Base-by-base conservation (phyloP, 768 basidiomycete genomes). In the Mycena indigotica region DNA sequence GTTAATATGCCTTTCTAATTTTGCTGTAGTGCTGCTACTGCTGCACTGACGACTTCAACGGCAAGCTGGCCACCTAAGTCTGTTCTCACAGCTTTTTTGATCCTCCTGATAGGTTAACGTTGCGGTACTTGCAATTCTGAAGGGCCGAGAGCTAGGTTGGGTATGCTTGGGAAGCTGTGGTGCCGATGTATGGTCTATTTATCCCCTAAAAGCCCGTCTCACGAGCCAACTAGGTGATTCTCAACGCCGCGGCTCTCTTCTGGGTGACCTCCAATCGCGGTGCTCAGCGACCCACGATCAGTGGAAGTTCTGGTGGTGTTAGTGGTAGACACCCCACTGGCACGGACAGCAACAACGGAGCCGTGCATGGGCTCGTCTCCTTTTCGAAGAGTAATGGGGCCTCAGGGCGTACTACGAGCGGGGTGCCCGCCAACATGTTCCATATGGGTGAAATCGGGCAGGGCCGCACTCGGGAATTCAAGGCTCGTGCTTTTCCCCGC, bases 31-130 rank as follows among this genome's bases (percentile, higher is more conserved):
- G 81, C 81, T 1, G 75, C 83, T 0, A 52, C 70, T 17, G 72
- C 80, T 16, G 77, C 81, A 0, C 73, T 84, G 16, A 72, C 73
- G 8, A 83, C 82, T 8, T 83, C 82, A 3, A 74, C 77, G n/a
- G 73, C 79, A 57, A 53, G 69, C n/a, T n/a, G n/a, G n/a, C n/a
- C n/a, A n/a, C n/a, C n/a, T n/a, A n/a, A n/a, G n/a, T n/a, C 32
- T 35, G 17, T 35, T 35, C 32, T 8, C 10, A 35, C 32, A 35
- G 8, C 32, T n/a, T n/a, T 35, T 35, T 17, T 35, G 32, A 48
- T 24, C 15, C 2, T 1, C 30, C 21, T 29, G n/a, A 24, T 46
- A 72, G 72, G 62, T 69, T 16, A 76, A 84, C 65, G 76, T 83
- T 29, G 65, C 68, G 4, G 63, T 82, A 17, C 69, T 85, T n/a